Percentiles rank a stretch among this genome's conserved stretches.
Evolutionary conservation across 202 grass and related monocot species (phyloP).

Genomic region (Bolboschoenoplectus hybrid): DNA sequence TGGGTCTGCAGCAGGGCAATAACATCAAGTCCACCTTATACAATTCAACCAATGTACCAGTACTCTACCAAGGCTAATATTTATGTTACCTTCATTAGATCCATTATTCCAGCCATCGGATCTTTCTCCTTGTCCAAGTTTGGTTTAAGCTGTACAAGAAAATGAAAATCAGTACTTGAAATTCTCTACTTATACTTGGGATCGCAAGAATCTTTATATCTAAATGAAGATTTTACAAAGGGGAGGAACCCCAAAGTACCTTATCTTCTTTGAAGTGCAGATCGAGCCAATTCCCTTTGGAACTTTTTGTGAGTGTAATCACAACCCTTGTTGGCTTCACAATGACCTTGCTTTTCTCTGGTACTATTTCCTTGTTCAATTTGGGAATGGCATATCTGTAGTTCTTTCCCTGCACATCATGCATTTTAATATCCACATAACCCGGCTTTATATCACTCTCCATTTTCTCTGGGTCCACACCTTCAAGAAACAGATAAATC

Average conservation of each 20-base stretch:
- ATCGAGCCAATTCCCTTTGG: conserved; percentile 79
- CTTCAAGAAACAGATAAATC: conserved; percentile 75
- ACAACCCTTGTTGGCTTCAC: conserved; percentile 73
- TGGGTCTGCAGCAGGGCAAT: not conserved
- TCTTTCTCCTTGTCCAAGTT: conserved; percentile 73
- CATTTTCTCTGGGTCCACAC: conserved; percentile 67
- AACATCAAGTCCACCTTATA: not conserved
- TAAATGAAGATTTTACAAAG: not conserved
- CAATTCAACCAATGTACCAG: not conserved
- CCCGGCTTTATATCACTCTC: conserved; percentile 59
- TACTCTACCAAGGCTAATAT: not conserved
- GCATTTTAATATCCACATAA: conserved; percentile 80
- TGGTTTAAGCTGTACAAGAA: conserved; percentile 61
- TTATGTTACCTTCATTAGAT: conserved; percentile 81
- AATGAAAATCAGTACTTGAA: conserved; percentile 18
- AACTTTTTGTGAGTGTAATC: conserved; percentile 71
- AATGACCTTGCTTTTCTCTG: conserved; percentile 76
- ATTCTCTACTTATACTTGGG: not conserved
- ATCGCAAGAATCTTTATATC: not conserved
- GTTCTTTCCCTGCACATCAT: conserved; percentile 81
- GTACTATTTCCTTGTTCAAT: conserved; percentile 84
- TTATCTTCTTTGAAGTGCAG: conserved; percentile 85
- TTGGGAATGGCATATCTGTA: conserved; percentile 77
- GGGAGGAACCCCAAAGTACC: conserved; percentile 42
- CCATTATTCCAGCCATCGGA: conserved; percentile 90